Conservation (phyloP, 352 stramenopile species). For the Pythium scleroteichum region DNA sequence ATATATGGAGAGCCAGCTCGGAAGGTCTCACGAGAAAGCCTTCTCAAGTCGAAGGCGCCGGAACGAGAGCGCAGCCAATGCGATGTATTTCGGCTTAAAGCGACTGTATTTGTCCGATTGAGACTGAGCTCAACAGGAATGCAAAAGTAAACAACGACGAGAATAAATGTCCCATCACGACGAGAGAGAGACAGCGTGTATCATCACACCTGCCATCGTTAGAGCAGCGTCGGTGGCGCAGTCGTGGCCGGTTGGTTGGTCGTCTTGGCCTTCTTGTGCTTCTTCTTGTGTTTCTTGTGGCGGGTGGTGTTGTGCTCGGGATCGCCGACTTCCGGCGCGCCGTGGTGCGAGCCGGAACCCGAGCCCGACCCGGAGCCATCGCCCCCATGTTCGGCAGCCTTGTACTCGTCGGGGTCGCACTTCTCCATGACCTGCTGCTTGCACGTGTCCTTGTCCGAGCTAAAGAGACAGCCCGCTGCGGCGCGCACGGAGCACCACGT, state of each 20-base stretch:
- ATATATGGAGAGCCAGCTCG: too few relatives aligned
- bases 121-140: too few relatives aligned
- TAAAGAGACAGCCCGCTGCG: constrained; percentile 29
- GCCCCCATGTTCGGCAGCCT: neutral
- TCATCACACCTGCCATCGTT: neutral
- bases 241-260: neutral
- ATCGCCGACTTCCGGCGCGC: constrained; percentile 2
- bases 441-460: constrained; percentile 30
- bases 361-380: constrained; percentile 5
- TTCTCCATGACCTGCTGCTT: constrained; percentile 29
- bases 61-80: too few relatives aligned
- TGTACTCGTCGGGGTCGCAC: constrained; percentile 12
- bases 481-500: constrained; percentile 33
- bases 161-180: too few relatives aligned
- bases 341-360: constrained; percentile 4
- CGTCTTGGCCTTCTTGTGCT: neutral
- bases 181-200: too few relatives aligned
- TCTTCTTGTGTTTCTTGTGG: constrained; percentile 20
- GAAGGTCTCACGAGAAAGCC: too few relatives aligned
- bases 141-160: too few relatives aligned
- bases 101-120: too few relatives aligned
- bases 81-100: too few relatives aligned
- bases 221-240: neutral
- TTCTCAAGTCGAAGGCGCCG: too few relatives aligned
- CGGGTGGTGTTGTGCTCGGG: constrained; percentile 5